Evolutionary conservation across 2,329 filamentous ascomycete genomes (phyloP).

Genomic region (Aspergillus ochraceus): DNA sequence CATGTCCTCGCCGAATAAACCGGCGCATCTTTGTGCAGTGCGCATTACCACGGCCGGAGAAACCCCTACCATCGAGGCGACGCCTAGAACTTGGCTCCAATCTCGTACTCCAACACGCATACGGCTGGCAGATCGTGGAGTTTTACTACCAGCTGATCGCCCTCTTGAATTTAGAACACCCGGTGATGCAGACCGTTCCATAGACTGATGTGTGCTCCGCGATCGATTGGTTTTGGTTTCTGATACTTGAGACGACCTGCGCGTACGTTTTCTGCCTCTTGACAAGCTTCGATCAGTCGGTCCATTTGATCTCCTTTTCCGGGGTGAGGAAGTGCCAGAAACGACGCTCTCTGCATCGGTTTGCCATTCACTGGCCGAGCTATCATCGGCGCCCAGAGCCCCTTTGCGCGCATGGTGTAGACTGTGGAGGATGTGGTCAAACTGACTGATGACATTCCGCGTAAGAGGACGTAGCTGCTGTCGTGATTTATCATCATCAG

Average conservation of each 20-base stretch:
- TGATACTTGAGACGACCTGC: conserved; percentile 12
- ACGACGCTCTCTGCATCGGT: conserved; percentile 28
- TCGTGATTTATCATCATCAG: conserved; percentile 69
- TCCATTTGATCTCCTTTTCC: conserved; percentile 7
- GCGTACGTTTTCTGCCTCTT: conserved; percentile 25
- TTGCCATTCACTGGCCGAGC: conserved; percentile 29
- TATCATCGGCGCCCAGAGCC: conserved; percentile 34
- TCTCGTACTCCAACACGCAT: conserved; percentile 55
- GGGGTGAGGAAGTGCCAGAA: conserved; percentile 14
- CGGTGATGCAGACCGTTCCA: background rate
- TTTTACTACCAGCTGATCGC: conserved; percentile 17
- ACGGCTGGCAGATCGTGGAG: conserved; percentile 9
- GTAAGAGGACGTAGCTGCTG: conserved; percentile 66
- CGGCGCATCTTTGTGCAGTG: conserved; percentile 70
- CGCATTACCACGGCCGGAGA: conserved; percentile 64
- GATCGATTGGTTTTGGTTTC: conserved; percentile 9
- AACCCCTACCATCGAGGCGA: conserved; percentile 75
- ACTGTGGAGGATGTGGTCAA: conserved; percentile 69
- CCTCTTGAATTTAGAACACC: conserved; percentile 12
- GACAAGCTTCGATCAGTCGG: conserved; percentile 17
- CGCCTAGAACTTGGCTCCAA: conserved; percentile 82
- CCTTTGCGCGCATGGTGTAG: conserved; percentile 68
- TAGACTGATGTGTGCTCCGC: conserved; percentile 8
- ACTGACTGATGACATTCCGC: conserved; percentile 66
- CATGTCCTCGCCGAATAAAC: conserved; percentile 74